Evolutionary conservation across 2,329 filamentous ascomycete species (phyloP), one percentile per base, ranked within the genome.

Genomic region (Pseudonectria foliicola): DNA sequence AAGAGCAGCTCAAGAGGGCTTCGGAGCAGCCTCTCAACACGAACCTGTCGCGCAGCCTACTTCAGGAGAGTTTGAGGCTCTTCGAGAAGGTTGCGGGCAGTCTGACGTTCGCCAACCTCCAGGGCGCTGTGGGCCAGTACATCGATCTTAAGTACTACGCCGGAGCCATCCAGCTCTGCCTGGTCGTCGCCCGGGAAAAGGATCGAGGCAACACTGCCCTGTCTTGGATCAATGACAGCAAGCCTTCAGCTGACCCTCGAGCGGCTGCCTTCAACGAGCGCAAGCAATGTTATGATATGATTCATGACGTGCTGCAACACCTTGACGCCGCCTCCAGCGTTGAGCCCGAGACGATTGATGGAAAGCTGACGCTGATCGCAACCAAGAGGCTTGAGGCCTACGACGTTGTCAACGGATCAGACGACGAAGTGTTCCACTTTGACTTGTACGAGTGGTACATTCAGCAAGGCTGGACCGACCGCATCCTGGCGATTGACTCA

Each of bases 391-490:
- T 78, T 32, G 90, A 98, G 63, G 90, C 92, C 0, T 95, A 96
- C 61, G 77, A 81, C 29, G 85, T 95, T 3, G 88, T 98, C 49
- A 86, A 93, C 54, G 76, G 75, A 39, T 94, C 90, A 0, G 75
- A 82, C 11, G 92, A 98, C 48, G 86, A 95, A 53, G 85, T 95
- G 4, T 98, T 98, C 66, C 83, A 96, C 57, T 93, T 86, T 42
- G 87, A 86, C 51, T 71, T 98, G n/a, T 98, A 95, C 57, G 89
- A 95, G 53, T 98, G 92, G 90, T 98, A 98, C 60, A 80, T 96
- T 46, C 64, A 74, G 35, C 81, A 89, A 56, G 82, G 84, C 13
- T 89, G 85, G 79, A 83, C 78, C 8, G 87, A 95, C 44, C 82
- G 88, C 11, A 74, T 98, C 18, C 75, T 98, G 24, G 79, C 82